Base-by-base conservation (phyloP, 2,329 filamentous ascomycete species). In the Fusarium miscanthi region DNA sequence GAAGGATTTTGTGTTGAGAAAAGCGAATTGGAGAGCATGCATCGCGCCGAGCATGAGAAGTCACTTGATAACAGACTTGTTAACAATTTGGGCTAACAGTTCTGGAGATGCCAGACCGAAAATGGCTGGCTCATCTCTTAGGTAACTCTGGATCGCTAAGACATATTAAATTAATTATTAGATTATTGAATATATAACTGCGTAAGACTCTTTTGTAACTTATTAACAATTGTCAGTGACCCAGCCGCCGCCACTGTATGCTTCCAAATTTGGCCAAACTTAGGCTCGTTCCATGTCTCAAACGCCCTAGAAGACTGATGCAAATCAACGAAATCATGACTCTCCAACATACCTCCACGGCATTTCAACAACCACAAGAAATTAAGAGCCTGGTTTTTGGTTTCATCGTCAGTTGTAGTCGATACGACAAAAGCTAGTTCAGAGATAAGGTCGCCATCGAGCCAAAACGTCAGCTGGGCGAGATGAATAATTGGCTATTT, bases 101-200 rank as follows among this genome's bases (percentile, higher is more conserved):
- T 12, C 2, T 2, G 12, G 27, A 27, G 27, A 27, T 27, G 27
- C 27, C 27, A n/a, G n/a, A n/a, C n/a, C n/a, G n/a, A n/a, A n/a
- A n/a, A n/a, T n/a, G n/a, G n/a, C n/a, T n/a, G n/a, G n/a, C n/a
- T n/a, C n/a, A n/a, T n/a, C n/a, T n/a, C n/a, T n/a, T n/a, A n/a
- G n/a, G n/a, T n/a, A n/a, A n/a, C n/a, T n/a, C n/a, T n/a, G n/a
- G n/a, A n/a, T n/a, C n/a, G n/a, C 27, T 27, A 27, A 27, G 6
- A 17, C 12, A 35, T 10, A 35, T 7, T 3, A 35, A 16, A 14
- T 35, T 4, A 23, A 7, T 6, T 42, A 2, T 23, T 42, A 16
- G 0, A 11, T 23, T 25, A 19, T 2, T 25, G 0, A 11, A 19
- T 14, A 4, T 2, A 4, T 9, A 12, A 45, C 8, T 27, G n/a